Base-by-base conservation (phyloP, 768 basidiomycete species). In the Lactarius trivialis region DNA sequence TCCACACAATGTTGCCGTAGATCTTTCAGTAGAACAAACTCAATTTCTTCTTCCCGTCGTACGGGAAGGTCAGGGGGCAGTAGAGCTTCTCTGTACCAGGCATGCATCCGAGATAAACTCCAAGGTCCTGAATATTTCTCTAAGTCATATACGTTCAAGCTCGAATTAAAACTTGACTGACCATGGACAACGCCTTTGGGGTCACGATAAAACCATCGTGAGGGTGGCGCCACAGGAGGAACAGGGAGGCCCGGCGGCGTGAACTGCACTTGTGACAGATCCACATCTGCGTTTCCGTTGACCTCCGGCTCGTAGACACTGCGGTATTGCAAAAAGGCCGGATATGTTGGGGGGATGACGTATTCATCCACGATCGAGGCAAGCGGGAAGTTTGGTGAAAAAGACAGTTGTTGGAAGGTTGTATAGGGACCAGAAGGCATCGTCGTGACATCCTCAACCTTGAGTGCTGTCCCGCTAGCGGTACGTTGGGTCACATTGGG, bases 341-440 rank as follows among this genome's bases (percentile, higher is more conserved):
- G 82, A 73, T 96, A 96, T 63, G 91, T 91, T 0, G 93, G 93
- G 8, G 93, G 93, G 56, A 96, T 96, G 60, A 92, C 82, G 73
- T 91, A 96, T 45, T 93, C 91, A 69, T 94, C 90, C 32, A 92
- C 89, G 58, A 96, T 89, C 0, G 88, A 82, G 30, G 89, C 88
- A 58, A 94, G 78, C n/a, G 93, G 93, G 68, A 96, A 91, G 55
- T 81, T 86, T 11, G 93, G 93, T 3, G 93, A 83, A 69, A 92
- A 94, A 8, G 79, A 80, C 17, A 96, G 76, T 74, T 96, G 93
- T 70, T 94, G 93, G 76, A 96, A 95, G 7, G 91, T 94, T 21
- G 89, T 91, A 71, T 94, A 96, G 33, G 91, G 84, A 21, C 90
- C 89, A 3, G 85, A 84, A 39, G 86, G 83, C 8, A 89, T 75